phyloP scores from a whole-genome alignment of 192 early-diverging fungal species.

The Phlyctochytrium planicorne region DNA sequence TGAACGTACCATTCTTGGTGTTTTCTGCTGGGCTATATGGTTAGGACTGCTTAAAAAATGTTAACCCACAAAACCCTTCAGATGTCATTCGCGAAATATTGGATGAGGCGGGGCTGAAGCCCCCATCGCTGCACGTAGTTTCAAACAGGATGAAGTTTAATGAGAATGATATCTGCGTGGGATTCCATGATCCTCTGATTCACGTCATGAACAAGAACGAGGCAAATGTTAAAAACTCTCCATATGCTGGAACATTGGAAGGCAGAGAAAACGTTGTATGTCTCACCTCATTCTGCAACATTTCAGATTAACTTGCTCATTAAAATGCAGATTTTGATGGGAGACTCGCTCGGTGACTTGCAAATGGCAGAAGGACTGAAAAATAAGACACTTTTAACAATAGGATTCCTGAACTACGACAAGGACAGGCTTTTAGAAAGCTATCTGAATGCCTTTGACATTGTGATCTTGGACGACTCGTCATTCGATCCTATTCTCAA shows the following conservation, averaged over 20 bases:
- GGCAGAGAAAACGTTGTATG: constrained; percentile 52
- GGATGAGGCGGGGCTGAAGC: constrained; percentile 33
- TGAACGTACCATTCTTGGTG: constrained; percentile 60
- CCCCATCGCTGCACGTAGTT: constrained; percentile 64
- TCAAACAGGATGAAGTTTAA: constrained; percentile 72
- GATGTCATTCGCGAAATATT: constrained; percentile 66
- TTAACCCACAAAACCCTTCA: no score
- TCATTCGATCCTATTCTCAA: not conserved
- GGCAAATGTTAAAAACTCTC: constrained; percentile 44
- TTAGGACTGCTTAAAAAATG: no score
- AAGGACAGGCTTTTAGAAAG: constrained; percentile 44
- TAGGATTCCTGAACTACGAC: constrained; percentile 73
- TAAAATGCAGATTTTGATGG: constrained; percentile 53
- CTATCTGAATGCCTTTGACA: constrained; percentile 62
- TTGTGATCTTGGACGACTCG: constrained; percentile 56
- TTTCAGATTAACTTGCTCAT: constrained; percentile 3
- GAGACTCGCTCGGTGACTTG: constrained; percentile 71
- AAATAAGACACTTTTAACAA: constrained; percentile 57
- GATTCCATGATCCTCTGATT: constrained; percentile 66
- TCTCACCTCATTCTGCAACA: not conserved
- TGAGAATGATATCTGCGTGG: constrained; percentile 48
- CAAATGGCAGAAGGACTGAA: constrained; percentile 63
- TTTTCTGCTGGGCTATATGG: constrained; percentile 72
- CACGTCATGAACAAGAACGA: constrained; percentile 75
- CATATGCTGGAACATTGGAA: constrained; percentile 43